These are phyloP conservation scores for Entomortierella chlamydospora DNA, from an alignment of 192 early-diverging fungal species.

Conservation along the genomic window DNA sequence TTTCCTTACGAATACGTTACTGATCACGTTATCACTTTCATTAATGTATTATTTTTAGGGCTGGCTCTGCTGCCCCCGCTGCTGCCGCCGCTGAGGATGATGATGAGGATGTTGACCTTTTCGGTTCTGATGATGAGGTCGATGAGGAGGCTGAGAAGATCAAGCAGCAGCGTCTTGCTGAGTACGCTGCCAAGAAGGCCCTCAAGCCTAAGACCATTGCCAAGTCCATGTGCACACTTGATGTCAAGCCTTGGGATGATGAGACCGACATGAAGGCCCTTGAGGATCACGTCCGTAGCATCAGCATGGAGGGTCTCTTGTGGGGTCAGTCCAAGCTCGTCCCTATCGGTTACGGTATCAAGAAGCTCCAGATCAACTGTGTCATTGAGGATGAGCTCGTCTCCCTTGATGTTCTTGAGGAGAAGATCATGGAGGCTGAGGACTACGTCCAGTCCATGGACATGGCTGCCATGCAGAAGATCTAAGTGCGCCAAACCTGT, in stretches of 20 bases:
- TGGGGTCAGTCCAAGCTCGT: conserved; percentile 88
- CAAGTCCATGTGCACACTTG: conserved; percentile 93
- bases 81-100: conserved; percentile 79
- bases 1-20: too few species aligned
- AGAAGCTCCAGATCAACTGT: conserved; percentile 94
- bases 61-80: conserved; percentile 65
- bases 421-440: conserved; percentile 82
- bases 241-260: conserved; percentile 99
- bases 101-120: conserved; percentile 96
- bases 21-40: too few species aligned
- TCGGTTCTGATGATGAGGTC: conserved; percentile 92
- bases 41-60: conserved; percentile 48
- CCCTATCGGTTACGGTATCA: conserved; percentile 94
- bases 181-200: conserved; percentile 93
- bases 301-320: conserved; percentile 89
- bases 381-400: conserved; percentile 97
- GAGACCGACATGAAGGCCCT: conserved; percentile 90
- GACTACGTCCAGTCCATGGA: conserved; percentile 95
- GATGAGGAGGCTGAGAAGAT: conserved; percentile 92
- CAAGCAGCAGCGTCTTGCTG: conserved; percentile 89
- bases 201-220: conserved; percentile 87
- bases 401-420: conserved; percentile 83
- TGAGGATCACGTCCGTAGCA: conserved; percentile 75
- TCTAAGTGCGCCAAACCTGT: conserved; percentile 67
- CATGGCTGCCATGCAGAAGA: conserved; percentile 89